A percentile compares a stretch with the other conserved stretches of the same genome.
These are phyloP conservation scores for Auriscalpium vulgare DNA, from an alignment of 768 basidiomycete genomes.

Conservation along the genomic window DNA sequence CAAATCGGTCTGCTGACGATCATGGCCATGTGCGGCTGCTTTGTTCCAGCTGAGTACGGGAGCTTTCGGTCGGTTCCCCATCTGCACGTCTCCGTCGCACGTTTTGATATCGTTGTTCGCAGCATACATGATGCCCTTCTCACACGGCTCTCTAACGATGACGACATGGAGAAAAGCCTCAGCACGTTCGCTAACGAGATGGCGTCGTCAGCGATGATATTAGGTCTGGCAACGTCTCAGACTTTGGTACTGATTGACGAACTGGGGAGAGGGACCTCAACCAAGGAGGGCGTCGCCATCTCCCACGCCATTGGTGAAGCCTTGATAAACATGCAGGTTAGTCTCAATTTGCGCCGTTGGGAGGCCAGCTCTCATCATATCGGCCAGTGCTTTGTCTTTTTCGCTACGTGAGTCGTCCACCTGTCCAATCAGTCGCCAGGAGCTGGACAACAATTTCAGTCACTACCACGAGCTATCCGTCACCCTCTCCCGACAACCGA, in stretches of 20 bases:
- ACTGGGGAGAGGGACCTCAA: conserved; percentile 86
- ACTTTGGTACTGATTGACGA: conserved; percentile 89
- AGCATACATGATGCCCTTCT: conserved; percentile 81
- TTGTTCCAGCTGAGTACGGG: conserved; percentile 90
- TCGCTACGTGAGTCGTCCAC: conserved; percentile 63
- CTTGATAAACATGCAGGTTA: conserved; percentile 63
- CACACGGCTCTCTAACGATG: conserved; percentile 87
- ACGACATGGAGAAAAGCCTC: conserved; percentile 80
- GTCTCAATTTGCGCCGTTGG: conserved; percentile 10
- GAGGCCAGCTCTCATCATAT: conserved; percentile 1
- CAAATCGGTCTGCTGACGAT: conserved; percentile 79
- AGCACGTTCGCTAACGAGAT: conserved; percentile 97
- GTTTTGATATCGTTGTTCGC: neutral
- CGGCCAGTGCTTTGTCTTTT: conserved; percentile 74
- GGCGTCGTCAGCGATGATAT: conserved; percentile 85
- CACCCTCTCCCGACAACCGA: conserved; percentile 69
- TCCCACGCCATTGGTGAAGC: conserved; percentile 79
- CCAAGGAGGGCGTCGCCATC: conserved; percentile 74
- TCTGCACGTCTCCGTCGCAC: neutral
- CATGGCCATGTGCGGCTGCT: conserved; percentile 87
- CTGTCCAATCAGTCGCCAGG: no score
- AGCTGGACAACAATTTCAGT: conserved; percentile 23
- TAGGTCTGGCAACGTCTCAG: conserved; percentile 64
- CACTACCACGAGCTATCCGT: conserved; percentile 77
- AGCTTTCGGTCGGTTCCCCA: conserved; percentile 58